Base-by-base conservation (phyloP, 768 basidiomycete genomes). In the Calvatia gigantea region DNA sequence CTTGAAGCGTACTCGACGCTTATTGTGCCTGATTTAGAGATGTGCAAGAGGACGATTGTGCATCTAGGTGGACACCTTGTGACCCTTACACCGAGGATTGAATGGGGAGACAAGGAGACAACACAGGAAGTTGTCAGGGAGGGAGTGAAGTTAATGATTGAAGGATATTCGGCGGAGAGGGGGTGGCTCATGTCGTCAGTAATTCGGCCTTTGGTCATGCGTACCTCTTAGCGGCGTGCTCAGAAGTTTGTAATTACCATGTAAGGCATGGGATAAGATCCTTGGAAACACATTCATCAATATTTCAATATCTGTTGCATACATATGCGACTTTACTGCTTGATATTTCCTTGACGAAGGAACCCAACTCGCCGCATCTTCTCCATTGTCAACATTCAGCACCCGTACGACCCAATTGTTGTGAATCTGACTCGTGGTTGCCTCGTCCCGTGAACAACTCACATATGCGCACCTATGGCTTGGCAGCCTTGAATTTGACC, bases 1-100 rank as follows among this genome's bases (percentile, higher is more conserved):
- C 63, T 85, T 33, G 53, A 58, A 8, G 69, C 70, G 35, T 87
- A 87, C 60, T 66, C 69, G 33, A 63, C 63, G 31, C 62, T 58
- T 33, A 58, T 48, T 25, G 58, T 32, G 14, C 66, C 72, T 21
- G 64, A 62, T 6, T 61, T 60, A 5, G 65, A 73, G 14, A 58
- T 72, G 5, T 73, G 71, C 25, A 64, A 69, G 27, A 64, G 63
- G 7, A 73, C 80, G 9, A 39, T 77, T 43, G 63, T 70, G 4
- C 85, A 85, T 49, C 69, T 77, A 44, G 87, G 85, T 0, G 74
- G 73, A 11, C 87, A 89, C 65, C 64, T 81, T 32, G 76, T 79
- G 8, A 73, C 76, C 3, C 73, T 70, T 62, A 83, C 82, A 7
- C 76, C 82, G 6, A 72, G 82, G 1, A 58, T 71, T 4, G 60